A percentile compares a stretch with the other conserved stretches of the same genome.
Evolutionary conservation across 2,329 filamentous ascomycete genomes (phyloP).

Genomic region (Domatiomyces catenatus): DNA sequence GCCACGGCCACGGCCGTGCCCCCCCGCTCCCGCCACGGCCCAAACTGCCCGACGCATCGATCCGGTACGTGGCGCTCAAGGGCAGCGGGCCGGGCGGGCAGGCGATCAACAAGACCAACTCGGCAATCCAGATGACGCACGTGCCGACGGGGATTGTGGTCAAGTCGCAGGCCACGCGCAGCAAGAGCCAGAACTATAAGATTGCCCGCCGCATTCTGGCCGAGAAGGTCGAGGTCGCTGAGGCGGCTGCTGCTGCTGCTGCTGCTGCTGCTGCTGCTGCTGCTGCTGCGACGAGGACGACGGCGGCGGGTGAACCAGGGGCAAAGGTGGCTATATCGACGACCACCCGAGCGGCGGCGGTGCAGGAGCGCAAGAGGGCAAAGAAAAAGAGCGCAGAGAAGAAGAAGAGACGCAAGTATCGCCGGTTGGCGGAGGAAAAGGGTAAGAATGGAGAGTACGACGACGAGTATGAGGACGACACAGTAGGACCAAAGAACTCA

Average conservation of each 20-base stretch:
- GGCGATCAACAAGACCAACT: conserved; percentile 98
- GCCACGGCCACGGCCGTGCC: background rate
- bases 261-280: too few species aligned
- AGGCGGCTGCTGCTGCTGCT: too few species aligned
- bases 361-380: conserved; percentile 63
- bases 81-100: conserved; percentile 87
- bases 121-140: conserved; percentile 84
- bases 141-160: conserved; percentile 80
- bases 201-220: conserved; percentile 66
- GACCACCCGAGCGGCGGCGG: conserved; percentile 48
- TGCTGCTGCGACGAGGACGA: too few species aligned
- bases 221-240: conserved; percentile 57
- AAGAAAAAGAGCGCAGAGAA: conserved; percentile 30
- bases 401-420: conserved; percentile 32
- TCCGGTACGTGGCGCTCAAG: conserved; percentile 75
- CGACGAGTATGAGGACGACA: conserved; percentile 10
- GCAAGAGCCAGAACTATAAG: conserved; percentile 71
- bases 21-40: conserved; percentile 49
- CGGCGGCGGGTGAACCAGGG: conserved; percentile 37
- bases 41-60: conserved; percentile 58
- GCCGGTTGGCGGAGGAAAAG: conserved; percentile 21
- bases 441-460: too few species aligned
- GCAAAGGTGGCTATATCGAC: conserved; percentile 22
- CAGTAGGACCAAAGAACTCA: conserved; percentile 5
- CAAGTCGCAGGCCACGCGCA: conserved; percentile 85